A percentile compares a stretch with the other conserved stretches of the same genome.
These are phyloP conservation scores for Dioszegia crocea DNA, from an alignment of 768 basidiomycete species.

Conservation along the genomic window DNA sequence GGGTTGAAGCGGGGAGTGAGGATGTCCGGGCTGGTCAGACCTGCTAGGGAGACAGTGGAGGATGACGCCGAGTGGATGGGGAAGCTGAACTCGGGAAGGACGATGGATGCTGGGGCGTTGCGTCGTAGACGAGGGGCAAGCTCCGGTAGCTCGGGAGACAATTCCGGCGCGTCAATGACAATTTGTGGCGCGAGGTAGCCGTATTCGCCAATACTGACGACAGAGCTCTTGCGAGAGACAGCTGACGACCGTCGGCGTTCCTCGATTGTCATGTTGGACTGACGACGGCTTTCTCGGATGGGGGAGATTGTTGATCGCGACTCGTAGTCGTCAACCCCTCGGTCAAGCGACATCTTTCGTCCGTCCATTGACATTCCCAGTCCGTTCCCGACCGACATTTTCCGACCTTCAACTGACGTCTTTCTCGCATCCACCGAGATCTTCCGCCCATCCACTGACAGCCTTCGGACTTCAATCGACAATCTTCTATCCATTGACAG, in stretches of 20 bases:
- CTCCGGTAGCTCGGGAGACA: not conserved
- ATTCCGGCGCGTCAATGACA: constrained; percentile 28
- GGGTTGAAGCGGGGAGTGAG: constrained; percentile 29
- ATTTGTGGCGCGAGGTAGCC: constrained; percentile 40
- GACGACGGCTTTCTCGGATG: not conserved
- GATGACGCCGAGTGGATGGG: constrained; percentile 8
- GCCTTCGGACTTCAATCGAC: not conserved
- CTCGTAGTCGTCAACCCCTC: too few relatives aligned
- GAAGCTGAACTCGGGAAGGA: constrained; percentile 22
- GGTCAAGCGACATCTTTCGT: not conserved
- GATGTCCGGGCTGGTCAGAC: constrained; percentile 1
- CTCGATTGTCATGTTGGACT: not conserved
- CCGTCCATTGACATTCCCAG: not conserved
- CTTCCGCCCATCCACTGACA: not conserved
- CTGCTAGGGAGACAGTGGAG: constrained; percentile 2
- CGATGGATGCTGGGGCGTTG: constrained; percentile 23
- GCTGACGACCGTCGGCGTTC: constrained; percentile 9
- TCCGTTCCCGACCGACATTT: not conserved
- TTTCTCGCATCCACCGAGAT: not conserved
- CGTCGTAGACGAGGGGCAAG: not conserved
- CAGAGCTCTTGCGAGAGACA: constrained; percentile 26
- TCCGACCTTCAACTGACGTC: not conserved
- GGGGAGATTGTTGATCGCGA: not conserved
- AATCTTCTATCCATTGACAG: constrained; percentile 1
- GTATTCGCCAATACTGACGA: constrained; percentile 40